Conservation (phyloP, 192 early-diverging fungal genomes). For the Coemansia aciculifera region DNA sequence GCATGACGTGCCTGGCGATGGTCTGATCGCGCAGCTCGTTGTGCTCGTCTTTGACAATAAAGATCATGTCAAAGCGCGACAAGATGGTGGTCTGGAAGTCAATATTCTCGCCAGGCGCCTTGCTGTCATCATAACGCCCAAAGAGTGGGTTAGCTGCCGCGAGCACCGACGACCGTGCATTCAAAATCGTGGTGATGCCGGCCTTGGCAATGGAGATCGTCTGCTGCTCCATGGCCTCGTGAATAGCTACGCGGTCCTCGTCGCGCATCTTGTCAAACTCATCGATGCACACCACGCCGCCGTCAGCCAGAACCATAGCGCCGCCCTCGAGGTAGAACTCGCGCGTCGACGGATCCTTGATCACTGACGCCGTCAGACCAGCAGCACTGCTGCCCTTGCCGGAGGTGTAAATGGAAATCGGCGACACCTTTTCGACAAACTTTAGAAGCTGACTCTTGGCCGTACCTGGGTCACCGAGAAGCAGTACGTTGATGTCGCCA, state of each 20-base stretch:
- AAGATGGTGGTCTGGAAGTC: constrained; percentile 99
- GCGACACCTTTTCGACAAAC: constrained; percentile 97
- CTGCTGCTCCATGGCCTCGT: constrained; percentile 99
- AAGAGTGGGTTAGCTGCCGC: constrained; percentile 98
- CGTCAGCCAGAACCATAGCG: constrained; percentile 98
- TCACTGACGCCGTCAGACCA: constrained; percentile 97
- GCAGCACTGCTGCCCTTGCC: constrained; percentile 99
- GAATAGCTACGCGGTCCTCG: constrained; percentile 98
- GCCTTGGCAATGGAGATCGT: constrained; percentile 99
- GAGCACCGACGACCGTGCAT: constrained; percentile 94
- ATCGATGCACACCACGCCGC: constrained; percentile 99
- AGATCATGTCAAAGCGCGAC: constrained; percentile 99
- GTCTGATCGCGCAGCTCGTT: constrained; percentile 87
- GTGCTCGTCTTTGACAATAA: constrained; percentile 97
- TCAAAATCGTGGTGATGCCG: constrained; percentile 98
- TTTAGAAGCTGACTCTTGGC: constrained; percentile 98
- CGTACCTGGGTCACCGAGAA: constrained; percentile 98
- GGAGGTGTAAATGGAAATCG: constrained; percentile 98
- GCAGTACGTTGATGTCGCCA: constrained; percentile 96
- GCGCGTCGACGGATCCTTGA: constrained; percentile 84
- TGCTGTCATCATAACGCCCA: constrained; percentile 98
- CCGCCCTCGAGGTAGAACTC: constrained; percentile 99
- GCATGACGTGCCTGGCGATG: constrained; percentile 95
- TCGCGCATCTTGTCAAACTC: constrained; percentile 99
- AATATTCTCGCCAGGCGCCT: constrained; percentile 98